Evolutionary conservation across 495 filamentous ascomycete species (phyloP).

Genomic region (Hypoxylon crocopeplum): DNA sequence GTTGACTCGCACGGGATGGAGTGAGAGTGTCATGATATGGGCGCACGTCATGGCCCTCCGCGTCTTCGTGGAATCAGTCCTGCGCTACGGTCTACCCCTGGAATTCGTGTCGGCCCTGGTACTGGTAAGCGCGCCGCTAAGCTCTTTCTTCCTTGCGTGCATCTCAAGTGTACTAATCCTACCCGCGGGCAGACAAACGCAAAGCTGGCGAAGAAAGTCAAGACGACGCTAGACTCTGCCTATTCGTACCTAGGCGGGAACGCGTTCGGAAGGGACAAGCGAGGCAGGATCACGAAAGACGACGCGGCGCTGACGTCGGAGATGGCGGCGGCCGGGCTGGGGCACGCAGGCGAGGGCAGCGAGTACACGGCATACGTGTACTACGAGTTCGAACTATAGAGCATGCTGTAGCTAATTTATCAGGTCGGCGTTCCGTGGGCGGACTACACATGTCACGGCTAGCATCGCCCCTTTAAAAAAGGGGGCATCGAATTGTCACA

Average conservation of each 20-base stretch:
- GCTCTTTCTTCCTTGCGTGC: no score
- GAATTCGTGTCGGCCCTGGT: conserved; percentile 85
- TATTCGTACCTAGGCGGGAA: conserved; percentile 96
- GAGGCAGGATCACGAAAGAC: conserved; percentile 86
- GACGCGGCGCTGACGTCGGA: conserved; percentile 77
- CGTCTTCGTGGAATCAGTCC: conserved; percentile 95
- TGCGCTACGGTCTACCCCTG: conserved; percentile 90
- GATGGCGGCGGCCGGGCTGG: conserved; percentile 72
- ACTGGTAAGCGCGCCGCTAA: conserved; percentile 64
- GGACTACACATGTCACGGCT: conserved; percentile 17
- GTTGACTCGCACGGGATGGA: conserved; percentile 85
- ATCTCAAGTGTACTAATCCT: conserved; percentile 29
- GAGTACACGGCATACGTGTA: conserved; percentile 97
- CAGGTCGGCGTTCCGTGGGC: conserved; percentile 28
- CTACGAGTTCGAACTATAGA: conserved; percentile 79
- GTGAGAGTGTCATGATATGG: conserved; percentile 94
- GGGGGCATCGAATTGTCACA: conserved; percentile 24
- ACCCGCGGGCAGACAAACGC: conserved; percentile 68
- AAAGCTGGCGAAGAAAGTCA: conserved; percentile 83
- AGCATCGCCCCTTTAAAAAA: conserved; percentile 16
- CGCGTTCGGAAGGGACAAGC: conserved; percentile 92
- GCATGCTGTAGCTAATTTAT: conserved; percentile 11
- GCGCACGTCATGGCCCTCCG: conserved; percentile 87
- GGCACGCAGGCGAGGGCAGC: conserved; percentile 65
- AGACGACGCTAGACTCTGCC: conserved; percentile 76